These are phyloP conservation scores for Backusella tarrabulga DNA, from an alignment of 192 early-diverging fungal genomes.

Conservation along the genomic window DNA sequence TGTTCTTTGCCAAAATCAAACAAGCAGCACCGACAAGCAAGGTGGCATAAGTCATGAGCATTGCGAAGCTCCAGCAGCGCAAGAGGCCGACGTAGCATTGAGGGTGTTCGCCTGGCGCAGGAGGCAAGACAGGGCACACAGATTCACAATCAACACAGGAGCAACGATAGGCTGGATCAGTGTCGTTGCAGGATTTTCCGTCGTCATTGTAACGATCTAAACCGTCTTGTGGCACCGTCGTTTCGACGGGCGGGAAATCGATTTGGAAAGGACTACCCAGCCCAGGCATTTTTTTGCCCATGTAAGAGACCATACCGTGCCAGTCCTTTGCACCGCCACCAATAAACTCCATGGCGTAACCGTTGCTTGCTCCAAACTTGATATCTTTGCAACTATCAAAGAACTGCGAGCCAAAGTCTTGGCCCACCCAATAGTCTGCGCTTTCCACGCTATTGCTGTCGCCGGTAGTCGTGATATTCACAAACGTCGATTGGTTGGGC, in stretches of 20 bases:
- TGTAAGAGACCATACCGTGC: conserved; percentile 50
- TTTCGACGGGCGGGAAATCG: conserved; percentile 46
- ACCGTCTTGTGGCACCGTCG: conserved; percentile 12
- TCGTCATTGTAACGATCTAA: conserved; percentile 22
- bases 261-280: conserved; percentile 66
- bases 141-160: conserved; percentile 60
- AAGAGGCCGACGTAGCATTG: conserved; percentile 40
- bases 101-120: conserved; percentile 43
- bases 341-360: conserved; percentile 66
- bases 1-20: neutral
- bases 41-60: conserved; percentile 40
- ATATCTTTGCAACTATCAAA: conserved; percentile 66
- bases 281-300: conserved; percentile 51
- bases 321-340: conserved; percentile 61
- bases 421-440: conserved; percentile 54
- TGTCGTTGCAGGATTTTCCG: conserved; percentile 48
- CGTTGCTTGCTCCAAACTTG: conserved; percentile 64
- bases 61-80: conserved; percentile 50
- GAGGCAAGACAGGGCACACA: conserved; percentile 52
- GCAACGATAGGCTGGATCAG: conserved; percentile 49
- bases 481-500: conserved; percentile 60
- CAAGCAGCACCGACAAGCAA: conserved; percentile 9
- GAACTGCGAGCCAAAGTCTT: conserved; percentile 52
- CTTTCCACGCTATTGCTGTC: conserved; percentile 40
- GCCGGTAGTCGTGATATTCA: conserved; percentile 52